Evolutionary conservation across 202 grass and related monocot species (phyloP), one percentile per base, ranked within the genome.

Genomic region (Tripidium arundinaceum): DNA sequence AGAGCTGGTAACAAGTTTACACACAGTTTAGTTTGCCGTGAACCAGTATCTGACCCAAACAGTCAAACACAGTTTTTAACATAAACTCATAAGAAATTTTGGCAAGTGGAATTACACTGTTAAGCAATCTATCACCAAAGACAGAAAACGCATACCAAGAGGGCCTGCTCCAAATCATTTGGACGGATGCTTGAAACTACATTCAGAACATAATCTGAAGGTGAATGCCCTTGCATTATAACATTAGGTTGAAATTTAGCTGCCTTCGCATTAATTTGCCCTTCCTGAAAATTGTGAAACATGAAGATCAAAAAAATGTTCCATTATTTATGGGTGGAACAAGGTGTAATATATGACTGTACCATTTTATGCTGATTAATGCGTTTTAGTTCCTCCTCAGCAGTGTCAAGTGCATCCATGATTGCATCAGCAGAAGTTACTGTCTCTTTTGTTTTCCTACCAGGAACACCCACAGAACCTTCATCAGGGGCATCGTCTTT

Each of bases 371-470:
- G 90, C 73, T 89, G 81, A 71, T 91, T 75, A 70, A 98, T 87
- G 41, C 82, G 86, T 39, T 98, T 98, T 77, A 83, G 68, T 87
- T 98, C 95, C 68, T 89, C 90, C 73, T 98, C 94, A 16, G 88
- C 87, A 60, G 79, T 92, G 79, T 98, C 94, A 61, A 98, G 87
- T 54, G 94, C 94, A 84, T 98, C 94, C 78, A 98, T 94, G 79
- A 98, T 92, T 58, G 86, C 84, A 85, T 98, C 95, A 83, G 92
- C 77, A 61, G 90, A 87, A 82, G 86, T 91, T 68, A 98, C 61
- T 65, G 90, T 91, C 81, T 98, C 92, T 82, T 93, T 88, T 80
- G 92, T 94, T 89, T 94, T 93, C 81, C 86, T 98, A 70, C 95
- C 86, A 42, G 95, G 86, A 68, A 98, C 86, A 70, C 86, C 90